A percentile compares a stretch with the other conserved stretches of the same genome.
Evolutionary conservation across 768 basidiomycete genomes (phyloP).

Genomic region (Harrya chromipes): DNA sequence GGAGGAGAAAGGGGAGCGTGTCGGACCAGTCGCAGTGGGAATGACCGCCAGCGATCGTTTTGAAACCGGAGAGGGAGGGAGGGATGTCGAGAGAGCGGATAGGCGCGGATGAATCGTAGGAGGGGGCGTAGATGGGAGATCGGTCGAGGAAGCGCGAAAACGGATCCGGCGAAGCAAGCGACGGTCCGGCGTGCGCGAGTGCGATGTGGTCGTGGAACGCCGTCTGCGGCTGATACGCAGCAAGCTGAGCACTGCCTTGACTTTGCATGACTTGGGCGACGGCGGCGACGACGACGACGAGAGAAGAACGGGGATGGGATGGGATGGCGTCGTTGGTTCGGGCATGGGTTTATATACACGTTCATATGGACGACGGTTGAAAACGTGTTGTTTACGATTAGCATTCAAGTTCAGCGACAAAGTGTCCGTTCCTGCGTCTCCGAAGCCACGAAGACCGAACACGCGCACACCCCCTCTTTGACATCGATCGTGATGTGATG

Average conservation of each 20-base stretch:
- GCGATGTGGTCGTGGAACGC: constrained; percentile 16
- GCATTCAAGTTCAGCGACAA: constrained; percentile 28
- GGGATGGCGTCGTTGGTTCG: not conserved
- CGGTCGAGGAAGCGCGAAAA: constrained; percentile 29
- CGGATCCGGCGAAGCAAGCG: constrained; percentile 19
- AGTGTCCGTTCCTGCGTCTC: constrained; percentile 15
- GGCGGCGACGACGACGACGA: no score
- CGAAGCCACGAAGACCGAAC: constrained; percentile 14
- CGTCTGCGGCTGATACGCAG: constrained; percentile 14
- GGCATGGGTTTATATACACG: constrained; percentile 19
- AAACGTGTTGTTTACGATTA: constrained; percentile 4
- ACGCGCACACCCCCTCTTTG: constrained; percentile 9
- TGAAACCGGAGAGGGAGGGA: constrained; percentile 19
- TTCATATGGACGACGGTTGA: not conserved
- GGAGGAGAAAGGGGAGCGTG: constrained; percentile 16
- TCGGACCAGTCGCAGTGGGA: constrained; percentile 26
- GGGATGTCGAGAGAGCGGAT: constrained; percentile 20
- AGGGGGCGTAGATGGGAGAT: constrained; percentile 23
- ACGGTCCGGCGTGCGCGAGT: no score
- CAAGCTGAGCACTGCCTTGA: constrained; percentile 8
- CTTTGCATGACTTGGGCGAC: constrained; percentile 9
- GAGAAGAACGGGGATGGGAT: not conserved
- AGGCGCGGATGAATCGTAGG: constrained; percentile 14
- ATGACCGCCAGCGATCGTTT: constrained; percentile 20
- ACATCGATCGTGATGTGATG: constrained; percentile 28